These are phyloP conservation scores for Aspergillus neoniger DNA, from an alignment of 2,329 filamentous ascomycete genomes.

Conservation along the genomic window DNA sequence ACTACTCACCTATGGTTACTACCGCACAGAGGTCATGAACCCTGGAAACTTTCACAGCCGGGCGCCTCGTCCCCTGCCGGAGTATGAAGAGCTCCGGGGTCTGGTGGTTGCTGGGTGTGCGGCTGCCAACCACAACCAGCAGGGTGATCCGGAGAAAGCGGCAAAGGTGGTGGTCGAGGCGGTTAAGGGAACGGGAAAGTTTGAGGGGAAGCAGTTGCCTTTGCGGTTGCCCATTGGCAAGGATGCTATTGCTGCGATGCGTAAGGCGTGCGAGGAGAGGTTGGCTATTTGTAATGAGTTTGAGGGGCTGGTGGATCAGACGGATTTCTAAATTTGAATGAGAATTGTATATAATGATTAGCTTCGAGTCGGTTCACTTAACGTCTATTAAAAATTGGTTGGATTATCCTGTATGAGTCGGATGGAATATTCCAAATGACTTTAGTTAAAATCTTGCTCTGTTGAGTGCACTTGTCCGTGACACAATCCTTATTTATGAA, in stretches of 20 bases:
- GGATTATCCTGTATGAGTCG: too few relatives aligned
- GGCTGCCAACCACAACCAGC: constrained; percentile 10
- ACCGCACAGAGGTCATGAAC: constrained; percentile 55
- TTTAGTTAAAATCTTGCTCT: too few relatives aligned
- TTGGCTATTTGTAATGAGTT: background rate
- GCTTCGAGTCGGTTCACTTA: too few relatives aligned
- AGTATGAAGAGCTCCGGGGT: constrained; percentile 15
- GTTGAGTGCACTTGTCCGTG: too few relatives aligned
- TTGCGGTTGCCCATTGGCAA: constrained; percentile 13
- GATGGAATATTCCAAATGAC: too few relatives aligned
- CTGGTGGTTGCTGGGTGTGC: background rate
- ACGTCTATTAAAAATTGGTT: too few relatives aligned
- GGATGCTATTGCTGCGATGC: constrained; percentile 12
- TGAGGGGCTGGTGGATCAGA: background rate
- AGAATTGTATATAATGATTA: too few relatives aligned
- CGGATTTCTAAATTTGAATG: too few relatives aligned
- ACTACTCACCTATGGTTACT: constrained; percentile 56
- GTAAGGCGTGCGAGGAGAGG: constrained; percentile 11
- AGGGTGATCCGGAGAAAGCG: constrained; percentile 18
- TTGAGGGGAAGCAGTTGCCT: constrained; percentile 12
- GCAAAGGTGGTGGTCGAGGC: constrained; percentile 17
- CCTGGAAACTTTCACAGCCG: constrained; percentile 4
- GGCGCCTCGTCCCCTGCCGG: constrained; percentile 2
- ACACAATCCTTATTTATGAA: too few relatives aligned
- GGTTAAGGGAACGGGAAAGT: constrained; percentile 15